These are phyloP conservation scores for Scytalidium lignicola DNA, from an alignment of 2,329 filamentous ascomycete species.

Conservation along the genomic window DNA sequence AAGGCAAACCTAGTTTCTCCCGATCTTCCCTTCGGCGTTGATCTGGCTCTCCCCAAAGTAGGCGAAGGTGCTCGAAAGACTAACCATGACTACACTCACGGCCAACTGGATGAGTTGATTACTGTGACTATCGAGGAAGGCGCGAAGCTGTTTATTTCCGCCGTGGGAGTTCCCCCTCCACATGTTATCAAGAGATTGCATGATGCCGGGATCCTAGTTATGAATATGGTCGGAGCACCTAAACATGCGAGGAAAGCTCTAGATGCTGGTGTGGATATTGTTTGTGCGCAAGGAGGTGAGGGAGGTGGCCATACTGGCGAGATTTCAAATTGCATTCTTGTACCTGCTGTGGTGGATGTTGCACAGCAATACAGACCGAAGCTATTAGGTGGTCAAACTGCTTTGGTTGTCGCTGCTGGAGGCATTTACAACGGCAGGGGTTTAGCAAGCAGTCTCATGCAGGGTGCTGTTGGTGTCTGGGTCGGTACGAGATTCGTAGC, in stretches of 20 bases:
- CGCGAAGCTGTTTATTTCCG: constrained; percentile 80
- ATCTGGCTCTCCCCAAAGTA: constrained; percentile 85
- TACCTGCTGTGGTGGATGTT: constrained; percentile 83
- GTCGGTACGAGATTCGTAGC: constrained; percentile 93
- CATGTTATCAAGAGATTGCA: constrained; percentile 73
- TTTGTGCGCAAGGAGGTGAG: constrained; percentile 90
- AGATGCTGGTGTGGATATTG: constrained; percentile 79
- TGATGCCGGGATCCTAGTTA: constrained; percentile 72
- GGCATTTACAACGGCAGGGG: constrained; percentile 80
- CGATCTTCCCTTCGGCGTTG: constrained; percentile 79
- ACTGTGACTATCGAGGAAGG: constrained; percentile 80
- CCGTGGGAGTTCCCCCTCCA: constrained; percentile 79
- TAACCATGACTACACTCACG: constrained; percentile 93
- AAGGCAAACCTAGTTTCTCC: constrained; percentile 66
- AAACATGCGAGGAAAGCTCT: constrained; percentile 88
- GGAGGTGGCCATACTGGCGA: constrained; percentile 91
- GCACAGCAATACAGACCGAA: constrained; percentile 55
- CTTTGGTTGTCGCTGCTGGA: constrained; percentile 83
- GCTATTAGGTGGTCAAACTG: constrained; percentile 61
- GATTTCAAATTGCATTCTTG: constrained; percentile 77
- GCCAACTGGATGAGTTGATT: constrained; percentile 81
- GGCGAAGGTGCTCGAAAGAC: constrained; percentile 80
- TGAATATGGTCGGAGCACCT: constrained; percentile 97
- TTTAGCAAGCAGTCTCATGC: constrained; percentile 77
- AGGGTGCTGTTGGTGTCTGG: constrained; percentile 86